phyloP scores from a whole-genome alignment of 2,329 filamentous ascomycete genomes.

The Diaporthe citri region DNA sequence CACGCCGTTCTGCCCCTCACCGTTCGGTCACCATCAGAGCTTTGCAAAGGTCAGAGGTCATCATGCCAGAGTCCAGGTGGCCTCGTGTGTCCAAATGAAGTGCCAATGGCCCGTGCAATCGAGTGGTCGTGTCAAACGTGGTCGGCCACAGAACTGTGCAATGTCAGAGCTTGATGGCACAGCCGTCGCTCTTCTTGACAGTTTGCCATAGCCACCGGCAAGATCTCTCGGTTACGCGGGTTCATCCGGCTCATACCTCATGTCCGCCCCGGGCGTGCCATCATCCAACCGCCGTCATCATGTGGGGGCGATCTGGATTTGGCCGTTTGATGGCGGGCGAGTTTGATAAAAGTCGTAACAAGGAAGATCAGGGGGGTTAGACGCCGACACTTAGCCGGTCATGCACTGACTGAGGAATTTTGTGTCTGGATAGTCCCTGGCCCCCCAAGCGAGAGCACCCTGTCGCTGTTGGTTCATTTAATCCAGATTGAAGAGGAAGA shows the following conservation, averaged over 20 bases:
- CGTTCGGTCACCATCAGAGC: background rate
- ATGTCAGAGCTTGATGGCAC: slow-evolving; percentile 3
- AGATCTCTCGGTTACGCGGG: background rate
- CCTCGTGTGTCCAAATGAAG: background rate
- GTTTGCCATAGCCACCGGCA: background rate
- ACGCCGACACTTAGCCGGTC: slow-evolving; percentile 30
- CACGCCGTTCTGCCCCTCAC: background rate
- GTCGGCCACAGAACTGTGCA: background rate
- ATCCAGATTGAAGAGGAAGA: slow-evolving; percentile 18
- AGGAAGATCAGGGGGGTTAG: background rate
- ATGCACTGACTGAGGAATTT: slow-evolving; percentile 20
- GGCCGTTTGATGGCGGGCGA: background rate
- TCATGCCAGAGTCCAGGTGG: background rate
- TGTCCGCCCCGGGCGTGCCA: background rate
- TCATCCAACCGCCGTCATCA: background rate
- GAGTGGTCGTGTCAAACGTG: background rate
- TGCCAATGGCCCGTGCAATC: no score
- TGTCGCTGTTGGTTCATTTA: background rate
- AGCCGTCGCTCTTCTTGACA: slow-evolving; percentile 14
- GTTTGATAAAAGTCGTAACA: background rate
- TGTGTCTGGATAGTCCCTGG: background rate
- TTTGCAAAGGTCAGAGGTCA: background rate
- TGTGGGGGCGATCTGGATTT: background rate
- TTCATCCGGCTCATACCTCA: background rate
- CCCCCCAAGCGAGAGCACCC: slow-evolving; percentile 16